These are phyloP conservation scores for sweet orange (Citrus sinensis) DNA, from an alignment of 345 rosid species.

Conservation along the genomic window DVS_A1.0 CM039169.1:33664501-33665000, in stretches of 20 bases:
- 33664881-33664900: background rate
- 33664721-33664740: background rate
- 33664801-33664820: constrained; percentile 25
- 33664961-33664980: background rate
- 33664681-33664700: background rate
- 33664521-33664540: background rate
- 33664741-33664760: background rate
- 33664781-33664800: background rate
- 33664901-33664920: constrained; percentile 15
- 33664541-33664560: background rate
- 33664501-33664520: background rate
- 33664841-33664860: background rate
- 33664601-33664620: background rate
- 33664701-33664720: background rate
- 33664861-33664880: background rate
- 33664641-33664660: background rate
- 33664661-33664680: background rate
- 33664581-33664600: background rate
- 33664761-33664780: background rate
- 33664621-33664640: background rate
- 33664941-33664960: background rate
- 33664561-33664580: background rate
- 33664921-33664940: constrained; percentile 7
- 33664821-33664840: constrained; percentile 16
- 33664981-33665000: background rate